A percentile compares a stretch with the other conserved stretches of the same genome.
Conservation (phyloP, 2,329 filamentous ascomycete species). For the Pestalotiopsis sp. region DNA sequence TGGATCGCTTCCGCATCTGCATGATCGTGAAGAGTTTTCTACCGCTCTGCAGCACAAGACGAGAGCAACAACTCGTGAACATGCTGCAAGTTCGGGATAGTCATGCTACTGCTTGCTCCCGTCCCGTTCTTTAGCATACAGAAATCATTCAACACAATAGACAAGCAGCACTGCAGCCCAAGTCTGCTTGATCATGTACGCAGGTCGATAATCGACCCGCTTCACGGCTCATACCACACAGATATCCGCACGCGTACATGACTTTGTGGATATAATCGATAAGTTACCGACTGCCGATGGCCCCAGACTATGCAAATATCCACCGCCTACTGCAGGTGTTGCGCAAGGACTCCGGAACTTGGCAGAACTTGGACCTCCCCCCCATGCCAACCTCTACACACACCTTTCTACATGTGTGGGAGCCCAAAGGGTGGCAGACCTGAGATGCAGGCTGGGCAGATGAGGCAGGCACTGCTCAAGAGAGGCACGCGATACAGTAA, state of each 20-base stretch:
- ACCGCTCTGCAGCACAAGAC: background rate
- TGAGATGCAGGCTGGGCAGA: background rate
- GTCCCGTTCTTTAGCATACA: background rate
- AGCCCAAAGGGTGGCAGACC: background rate
- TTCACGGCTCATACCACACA: background rate
- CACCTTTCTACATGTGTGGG: background rate
- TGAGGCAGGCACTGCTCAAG: background rate
- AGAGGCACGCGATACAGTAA: slow-evolving; percentile 3
- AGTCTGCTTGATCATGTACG: background rate
- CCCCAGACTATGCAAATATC: background rate
- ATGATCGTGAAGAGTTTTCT: background rate
- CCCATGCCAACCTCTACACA: background rate
- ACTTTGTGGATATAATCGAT: slow-evolving; percentile 1
- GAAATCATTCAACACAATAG: background rate
- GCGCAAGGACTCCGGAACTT: background rate
- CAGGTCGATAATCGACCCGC: background rate
- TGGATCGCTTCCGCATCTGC: background rate
- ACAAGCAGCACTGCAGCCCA: background rate
- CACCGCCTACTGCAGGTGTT: slow-evolving; percentile 5
- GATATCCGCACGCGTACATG: background rate
- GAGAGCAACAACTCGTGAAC: background rate
- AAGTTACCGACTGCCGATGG: slow-evolving; percentile 8
- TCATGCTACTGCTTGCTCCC: background rate
- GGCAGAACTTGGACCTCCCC: background rate
- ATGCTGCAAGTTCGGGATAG: background rate